Percentiles rank a stretch among this genome's conserved stretches.
These are phyloP conservation scores for Lachancea sp. DNA, from an alignment of 805 yeast genomes.

Conservation along the genomic window DNA sequence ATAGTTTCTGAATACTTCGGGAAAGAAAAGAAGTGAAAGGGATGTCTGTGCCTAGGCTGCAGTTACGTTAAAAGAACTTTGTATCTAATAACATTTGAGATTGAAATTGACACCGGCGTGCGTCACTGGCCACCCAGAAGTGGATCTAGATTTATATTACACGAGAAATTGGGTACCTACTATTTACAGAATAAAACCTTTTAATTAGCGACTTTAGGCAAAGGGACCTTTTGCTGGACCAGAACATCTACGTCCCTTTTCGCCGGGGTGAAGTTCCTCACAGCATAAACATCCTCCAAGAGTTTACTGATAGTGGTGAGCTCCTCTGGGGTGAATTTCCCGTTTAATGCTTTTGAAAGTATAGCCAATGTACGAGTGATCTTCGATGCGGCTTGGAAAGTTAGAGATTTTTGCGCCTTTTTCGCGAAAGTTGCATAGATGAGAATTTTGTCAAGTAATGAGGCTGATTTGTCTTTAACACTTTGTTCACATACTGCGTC, in stretches of 20 bases:
- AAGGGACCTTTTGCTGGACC: constrained; percentile 11
- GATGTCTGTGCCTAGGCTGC: too few species aligned
- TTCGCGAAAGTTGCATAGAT: constrained; percentile 16
- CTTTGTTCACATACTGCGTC: constrained; percentile 20
- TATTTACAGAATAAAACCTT: constrained; percentile 6
- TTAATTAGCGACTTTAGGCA: constrained; percentile 10
- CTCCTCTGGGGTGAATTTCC: constrained; percentile 11
- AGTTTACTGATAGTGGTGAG: constrained; percentile 10
- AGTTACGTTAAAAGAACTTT: too few species aligned
- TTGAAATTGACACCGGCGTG: constrained; percentile 2
- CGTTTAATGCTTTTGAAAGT: constrained; percentile 11
- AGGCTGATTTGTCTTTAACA: constrained; percentile 12
- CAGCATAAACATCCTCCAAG: constrained; percentile 10
- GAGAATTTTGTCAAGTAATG: constrained; percentile 14
- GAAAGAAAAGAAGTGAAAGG: constrained; percentile 5
- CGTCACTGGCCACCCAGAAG: neutral
- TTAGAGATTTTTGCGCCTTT: constrained; percentile 13
- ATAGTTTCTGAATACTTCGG: constrained; percentile 58
- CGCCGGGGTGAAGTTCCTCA: constrained; percentile 13
- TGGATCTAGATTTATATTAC: neutral
- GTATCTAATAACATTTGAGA: too few species aligned
- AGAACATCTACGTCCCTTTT: constrained; percentile 15
- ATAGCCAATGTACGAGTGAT: constrained; percentile 12
- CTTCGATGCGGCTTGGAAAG: constrained; percentile 13
- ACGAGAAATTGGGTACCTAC: neutral